A percentile compares a stretch with the other conserved stretches of the same genome.
Conservation (phyloP, 441 rosid species). For the Gossypium armourianum region DNA sequence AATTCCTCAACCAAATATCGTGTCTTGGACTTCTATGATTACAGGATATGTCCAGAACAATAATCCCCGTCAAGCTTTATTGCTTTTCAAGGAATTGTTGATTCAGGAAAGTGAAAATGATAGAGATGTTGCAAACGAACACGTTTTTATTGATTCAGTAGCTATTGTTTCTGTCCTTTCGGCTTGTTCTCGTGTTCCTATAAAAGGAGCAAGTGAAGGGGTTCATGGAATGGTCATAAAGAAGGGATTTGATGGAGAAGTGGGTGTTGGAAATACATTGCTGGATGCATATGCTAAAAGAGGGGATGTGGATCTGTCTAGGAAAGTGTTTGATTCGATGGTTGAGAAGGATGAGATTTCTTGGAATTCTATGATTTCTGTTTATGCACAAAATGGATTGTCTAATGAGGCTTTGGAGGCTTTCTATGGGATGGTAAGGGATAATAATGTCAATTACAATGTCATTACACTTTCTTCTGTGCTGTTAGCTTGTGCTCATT, state of each 20-base stretch:
- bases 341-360: slow-evolving; percentile 50
- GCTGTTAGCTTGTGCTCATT: slow-evolving; percentile 54
- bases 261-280: slow-evolving; percentile 52
- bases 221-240: slow-evolving; percentile 52
- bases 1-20: slow-evolving; percentile 41
- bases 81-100: slow-evolving; percentile 52
- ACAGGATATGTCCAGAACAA: slow-evolving; percentile 57
- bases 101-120: slow-evolving; percentile 32
- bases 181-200: slow-evolving; percentile 53
- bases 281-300: slow-evolving; percentile 70
- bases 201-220: slow-evolving; percentile 37
- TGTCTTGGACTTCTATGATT: slow-evolving; percentile 64
- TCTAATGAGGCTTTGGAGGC: slow-evolving; percentile 47
- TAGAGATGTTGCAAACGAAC: slow-evolving; percentile 18
- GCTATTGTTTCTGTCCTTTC: slow-evolving; percentile 60
- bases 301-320: slow-evolving; percentile 38
- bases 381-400: slow-evolving; percentile 61
- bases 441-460: slow-evolving; percentile 36
- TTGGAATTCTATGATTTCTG: slow-evolving; percentile 67
- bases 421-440: slow-evolving; percentile 34
- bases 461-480: slow-evolving; percentile 59
- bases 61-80: slow-evolving; percentile 38
- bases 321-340: slow-evolving; percentile 60
- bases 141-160: slow-evolving; percentile 40
- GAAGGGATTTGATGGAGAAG: slow-evolving; percentile 44